These are phyloP conservation scores for Berkeleyomyces basicola DNA, from an alignment of 2,329 filamentous ascomycete species.

Conservation along the genomic window DNA sequence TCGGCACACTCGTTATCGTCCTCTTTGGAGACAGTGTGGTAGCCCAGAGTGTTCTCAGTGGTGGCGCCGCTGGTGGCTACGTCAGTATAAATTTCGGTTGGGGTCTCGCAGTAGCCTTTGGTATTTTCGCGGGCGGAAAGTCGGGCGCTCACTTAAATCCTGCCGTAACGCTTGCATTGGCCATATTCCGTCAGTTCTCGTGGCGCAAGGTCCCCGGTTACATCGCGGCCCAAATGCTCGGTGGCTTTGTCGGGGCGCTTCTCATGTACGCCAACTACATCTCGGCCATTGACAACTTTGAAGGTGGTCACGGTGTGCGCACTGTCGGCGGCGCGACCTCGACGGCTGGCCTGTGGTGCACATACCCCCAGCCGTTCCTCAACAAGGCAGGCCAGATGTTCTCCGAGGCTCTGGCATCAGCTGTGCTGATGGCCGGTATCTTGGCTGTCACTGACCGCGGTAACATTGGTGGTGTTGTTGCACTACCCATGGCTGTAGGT, in stretches of 20 bases:
- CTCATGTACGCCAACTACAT: slow-evolving; percentile 48
- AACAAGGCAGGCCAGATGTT: slow-evolving; percentile 45
- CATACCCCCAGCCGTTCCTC: slow-evolving; percentile 52
- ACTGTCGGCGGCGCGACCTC: slow-evolving; percentile 43
- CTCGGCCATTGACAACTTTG: slow-evolving; percentile 44
- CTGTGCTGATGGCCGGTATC: slow-evolving; percentile 54
- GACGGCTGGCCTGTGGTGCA: slow-evolving; percentile 56
- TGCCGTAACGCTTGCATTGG: slow-evolving; percentile 54
- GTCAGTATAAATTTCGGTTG: slow-evolving; percentile 34
- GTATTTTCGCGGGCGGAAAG: slow-evolving; percentile 48
- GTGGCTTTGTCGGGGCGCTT: slow-evolving; percentile 44
- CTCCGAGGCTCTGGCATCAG: slow-evolving; percentile 51
- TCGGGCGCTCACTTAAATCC: slow-evolving; percentile 54
- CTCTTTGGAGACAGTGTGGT: slow-evolving; percentile 57
- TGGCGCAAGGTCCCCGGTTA: slow-evolving; percentile 58
- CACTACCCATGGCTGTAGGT: slow-evolving; percentile 16
- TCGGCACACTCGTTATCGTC: slow-evolving; percentile 50
- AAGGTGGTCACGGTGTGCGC: slow-evolving; percentile 42
- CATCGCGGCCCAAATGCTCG: slow-evolving; percentile 46
- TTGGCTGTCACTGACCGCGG: slow-evolving; percentile 47
- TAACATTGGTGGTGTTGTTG: slow-evolving; percentile 37
- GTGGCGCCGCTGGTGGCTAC: slow-evolving; percentile 29
- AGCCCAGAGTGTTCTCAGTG: slow-evolving; percentile 48
- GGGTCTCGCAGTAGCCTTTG: slow-evolving; percentile 50
- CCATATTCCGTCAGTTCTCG: slow-evolving; percentile 49